Evolutionary conservation across 768 basidiomycete genomes (phyloP).

Genomic region (Hortiboletus campestris): DNA sequence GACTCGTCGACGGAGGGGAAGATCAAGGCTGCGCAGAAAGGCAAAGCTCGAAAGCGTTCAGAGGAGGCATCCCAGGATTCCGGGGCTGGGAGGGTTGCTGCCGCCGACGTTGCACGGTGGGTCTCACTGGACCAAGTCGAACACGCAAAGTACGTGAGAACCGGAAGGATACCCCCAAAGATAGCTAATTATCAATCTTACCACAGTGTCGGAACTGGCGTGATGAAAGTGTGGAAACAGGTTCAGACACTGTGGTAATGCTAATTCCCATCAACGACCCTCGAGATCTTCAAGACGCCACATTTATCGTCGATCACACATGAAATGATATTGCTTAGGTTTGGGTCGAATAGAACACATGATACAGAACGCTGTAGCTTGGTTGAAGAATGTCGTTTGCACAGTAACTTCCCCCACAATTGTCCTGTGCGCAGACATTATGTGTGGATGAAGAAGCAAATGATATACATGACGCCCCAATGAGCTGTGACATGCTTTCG

Average conservation of each 20-base stretch:
- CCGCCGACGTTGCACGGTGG: conserved; percentile 43
- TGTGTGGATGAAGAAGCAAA: too few species aligned
- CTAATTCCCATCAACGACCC: background rate
- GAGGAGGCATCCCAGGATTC: conserved; percentile 11
- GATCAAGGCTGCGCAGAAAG: conserved; percentile 6
- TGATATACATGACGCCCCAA: background rate
- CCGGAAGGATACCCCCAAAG: background rate
- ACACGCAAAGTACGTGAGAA: conserved; percentile 55
- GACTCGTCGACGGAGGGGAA: conserved; percentile 7
- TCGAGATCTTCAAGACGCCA: background rate
- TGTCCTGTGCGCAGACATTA: conserved; percentile 3
- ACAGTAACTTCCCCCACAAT: background rate
- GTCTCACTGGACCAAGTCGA: conserved; percentile 51
- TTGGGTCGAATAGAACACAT: background rate
- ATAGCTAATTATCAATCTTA: background rate
- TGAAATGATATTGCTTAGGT: background rate
- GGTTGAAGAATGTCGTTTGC: background rate
- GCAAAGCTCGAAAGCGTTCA: conserved; percentile 12
- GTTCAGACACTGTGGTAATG: conserved; percentile 36
- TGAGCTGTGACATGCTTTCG: background rate
- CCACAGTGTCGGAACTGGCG: conserved; percentile 68
- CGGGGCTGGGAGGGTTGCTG: conserved; percentile 4
- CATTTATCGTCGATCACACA: background rate
- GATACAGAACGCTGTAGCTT: background rate
- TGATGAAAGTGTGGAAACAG: conserved; percentile 70